phyloP scores from a whole-genome alignment of 1,139 yeast genomes.

The Pichia sp. region DNA sequence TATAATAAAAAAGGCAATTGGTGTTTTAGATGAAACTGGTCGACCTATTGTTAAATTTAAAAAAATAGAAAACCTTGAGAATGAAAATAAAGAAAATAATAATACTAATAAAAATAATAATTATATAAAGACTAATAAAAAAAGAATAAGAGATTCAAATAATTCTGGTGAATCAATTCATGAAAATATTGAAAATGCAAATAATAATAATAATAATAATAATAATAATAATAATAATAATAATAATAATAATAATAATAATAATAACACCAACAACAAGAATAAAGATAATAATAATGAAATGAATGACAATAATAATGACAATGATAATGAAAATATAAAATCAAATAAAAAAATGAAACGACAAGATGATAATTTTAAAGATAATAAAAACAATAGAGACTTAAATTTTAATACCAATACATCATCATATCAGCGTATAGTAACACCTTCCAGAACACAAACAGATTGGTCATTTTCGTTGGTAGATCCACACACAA shows the following conservation, averaged over 20 bases:
- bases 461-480: slow-evolving; percentile 28
- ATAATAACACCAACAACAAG: neutral
- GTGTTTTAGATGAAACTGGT: slow-evolving; percentile 26
- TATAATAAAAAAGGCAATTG: slow-evolving; percentile 33
- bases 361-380: neutral
- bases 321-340: neutral
- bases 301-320: no score
- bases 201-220: neutral
- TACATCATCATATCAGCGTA: slow-evolving; percentile 10
- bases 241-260: neutral
- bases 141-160: slow-evolving; percentile 5
- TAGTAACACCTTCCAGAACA: slow-evolving; percentile 22
- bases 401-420: neutral
- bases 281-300: neutral
- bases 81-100: neutral
- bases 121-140: neutral
- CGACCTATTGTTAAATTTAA: slow-evolving; percentile 13
- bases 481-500: slow-evolving; percentile 26
- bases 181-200: neutral
- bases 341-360: neutral
- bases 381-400: slow-evolving; percentile 1
- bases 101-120: neutral
- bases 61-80: neutral
- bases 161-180: neutral
- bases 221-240: neutral